phyloP scores from a whole-genome alignment of 2,329 filamentous ascomycete genomes.

The Verticillium isaacii region DNA sequence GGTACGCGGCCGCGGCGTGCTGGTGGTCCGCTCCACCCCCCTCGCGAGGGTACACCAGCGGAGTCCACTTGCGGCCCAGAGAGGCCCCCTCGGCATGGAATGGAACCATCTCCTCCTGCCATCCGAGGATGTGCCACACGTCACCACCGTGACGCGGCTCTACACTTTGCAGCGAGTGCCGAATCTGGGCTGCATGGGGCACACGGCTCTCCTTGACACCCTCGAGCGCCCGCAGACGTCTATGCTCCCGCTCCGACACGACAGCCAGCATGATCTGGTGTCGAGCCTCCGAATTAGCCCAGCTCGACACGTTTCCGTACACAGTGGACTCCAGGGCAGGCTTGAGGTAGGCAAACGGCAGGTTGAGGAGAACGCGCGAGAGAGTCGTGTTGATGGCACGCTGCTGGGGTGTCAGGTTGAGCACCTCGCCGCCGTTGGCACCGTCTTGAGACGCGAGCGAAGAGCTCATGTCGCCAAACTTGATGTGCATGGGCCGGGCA shows the following conservation, averaged over 20 bases:
- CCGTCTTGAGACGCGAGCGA: constrained; percentile 18
- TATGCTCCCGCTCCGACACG: constrained; percentile 52
- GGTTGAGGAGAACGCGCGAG: constrained; percentile 63
- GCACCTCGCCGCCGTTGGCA: constrained; percentile 12
- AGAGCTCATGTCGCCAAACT: constrained; percentile 59
- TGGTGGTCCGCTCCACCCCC: background rate
- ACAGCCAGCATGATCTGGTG: constrained; percentile 44
- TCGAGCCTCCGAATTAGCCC: constrained; percentile 41
- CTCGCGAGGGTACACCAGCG: constrained; percentile 17
- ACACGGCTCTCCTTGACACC: constrained; percentile 31
- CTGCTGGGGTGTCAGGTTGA: constrained; percentile 3
- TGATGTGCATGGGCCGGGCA: constrained; percentile 57
- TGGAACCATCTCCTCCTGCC: constrained; percentile 38
- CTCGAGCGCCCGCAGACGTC: constrained; percentile 42
- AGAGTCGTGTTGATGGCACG: constrained; percentile 39
- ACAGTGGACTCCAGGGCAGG: constrained; percentile 57
- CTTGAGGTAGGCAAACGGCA: constrained; percentile 65
- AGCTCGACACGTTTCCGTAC: constrained; percentile 46
- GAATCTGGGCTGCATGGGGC: constrained; percentile 28
- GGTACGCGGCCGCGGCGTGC: background rate
- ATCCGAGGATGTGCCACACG: constrained; percentile 42
- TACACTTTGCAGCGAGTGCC: constrained; percentile 28
- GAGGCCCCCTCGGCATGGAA: constrained; percentile 35
- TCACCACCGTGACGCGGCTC: constrained; percentile 32
- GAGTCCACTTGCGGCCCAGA: constrained; percentile 40